Conservation (phyloP, 192 early-diverging fungal genomes). For the Diversispora epigaea region DNA sequence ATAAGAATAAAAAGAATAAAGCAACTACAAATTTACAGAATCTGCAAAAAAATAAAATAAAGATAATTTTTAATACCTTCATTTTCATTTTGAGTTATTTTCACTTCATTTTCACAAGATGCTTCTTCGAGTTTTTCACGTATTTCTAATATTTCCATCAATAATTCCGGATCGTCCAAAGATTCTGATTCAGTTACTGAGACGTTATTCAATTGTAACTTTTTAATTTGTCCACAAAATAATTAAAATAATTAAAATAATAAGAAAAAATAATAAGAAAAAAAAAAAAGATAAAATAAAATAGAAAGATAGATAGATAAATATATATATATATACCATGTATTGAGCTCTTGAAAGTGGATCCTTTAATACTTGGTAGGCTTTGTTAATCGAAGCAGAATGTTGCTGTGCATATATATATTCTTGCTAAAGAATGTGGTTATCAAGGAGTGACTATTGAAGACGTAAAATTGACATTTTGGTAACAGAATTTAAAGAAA, state of each 20-base stretch:
- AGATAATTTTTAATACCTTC: slow-evolving; percentile 46
- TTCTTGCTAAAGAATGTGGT: slow-evolving; percentile 51
- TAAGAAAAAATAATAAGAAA: not conserved
- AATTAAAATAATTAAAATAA: not conserved
- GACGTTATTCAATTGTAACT: slow-evolving; percentile 57
- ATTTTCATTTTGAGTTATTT: slow-evolving; percentile 58
- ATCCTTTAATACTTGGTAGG: slow-evolving; percentile 73
- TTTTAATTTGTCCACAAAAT: not conserved
- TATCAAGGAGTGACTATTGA: not conserved
- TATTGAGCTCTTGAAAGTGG: slow-evolving; percentile 83
- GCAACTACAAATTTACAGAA: not conserved
- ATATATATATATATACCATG: slow-evolving; percentile 49
- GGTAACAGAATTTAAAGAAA: not conserved
- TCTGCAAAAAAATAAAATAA: not conserved
- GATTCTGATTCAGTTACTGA: slow-evolving; percentile 64
- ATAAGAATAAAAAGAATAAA: not conserved
- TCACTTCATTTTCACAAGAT: slow-evolving; percentile 59
- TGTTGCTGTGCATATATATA: slow-evolving; percentile 64
- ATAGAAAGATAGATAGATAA: slow-evolving; percentile 10
- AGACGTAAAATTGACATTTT: not conserved
- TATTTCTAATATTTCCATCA: slow-evolving; percentile 82
- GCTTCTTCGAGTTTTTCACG: slow-evolving; percentile 76
- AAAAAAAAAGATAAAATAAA: not conserved
- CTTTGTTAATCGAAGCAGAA: slow-evolving; percentile 86
- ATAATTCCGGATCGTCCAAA: slow-evolving; percentile 63